Conservation (phyloP, 345 rosid genomes). For the Sisymbrium altissimum region DNA sequence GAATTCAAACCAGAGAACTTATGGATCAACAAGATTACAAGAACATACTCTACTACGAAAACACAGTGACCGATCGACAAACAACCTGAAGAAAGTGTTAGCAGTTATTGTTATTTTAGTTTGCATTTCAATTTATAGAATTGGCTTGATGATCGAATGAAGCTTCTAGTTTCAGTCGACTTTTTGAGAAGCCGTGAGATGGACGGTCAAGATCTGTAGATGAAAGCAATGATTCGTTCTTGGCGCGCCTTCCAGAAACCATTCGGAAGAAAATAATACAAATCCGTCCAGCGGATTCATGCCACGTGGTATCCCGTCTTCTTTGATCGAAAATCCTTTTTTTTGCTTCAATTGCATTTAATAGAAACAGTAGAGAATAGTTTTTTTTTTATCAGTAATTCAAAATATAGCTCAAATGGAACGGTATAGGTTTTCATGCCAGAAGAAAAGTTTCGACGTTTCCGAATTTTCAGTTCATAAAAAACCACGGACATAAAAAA, state of each 20-base stretch:
- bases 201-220: conserved; percentile 12
- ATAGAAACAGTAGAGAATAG: not conserved
- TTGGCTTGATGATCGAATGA: not conserved
- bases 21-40: not conserved
- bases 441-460: too few species aligned
- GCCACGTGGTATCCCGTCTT: not conserved
- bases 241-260: conserved; percentile 30
- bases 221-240: not conserved
- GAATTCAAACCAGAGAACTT: not conserved
- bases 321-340: not conserved
- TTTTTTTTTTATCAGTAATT: too few species aligned
- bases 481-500: too few species aligned
- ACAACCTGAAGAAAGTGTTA: not conserved
- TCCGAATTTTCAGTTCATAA: too few species aligned
- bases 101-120: not conserved
- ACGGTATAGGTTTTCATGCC: not conserved
- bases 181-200: not conserved
- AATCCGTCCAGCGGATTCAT: not conserved
- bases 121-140: not conserved
- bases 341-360: not conserved
- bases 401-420: too few species aligned
- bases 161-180: conserved; percentile 13
- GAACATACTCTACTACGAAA: not conserved
- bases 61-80: not conserved
- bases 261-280: not conserved